A percentile compares a stretch with the other conserved stretches of the same genome.
phyloP scores from a whole-genome alignment of 2,329 filamentous ascomycete species.

The Paecilomyces dactylethromorphus region DNA sequence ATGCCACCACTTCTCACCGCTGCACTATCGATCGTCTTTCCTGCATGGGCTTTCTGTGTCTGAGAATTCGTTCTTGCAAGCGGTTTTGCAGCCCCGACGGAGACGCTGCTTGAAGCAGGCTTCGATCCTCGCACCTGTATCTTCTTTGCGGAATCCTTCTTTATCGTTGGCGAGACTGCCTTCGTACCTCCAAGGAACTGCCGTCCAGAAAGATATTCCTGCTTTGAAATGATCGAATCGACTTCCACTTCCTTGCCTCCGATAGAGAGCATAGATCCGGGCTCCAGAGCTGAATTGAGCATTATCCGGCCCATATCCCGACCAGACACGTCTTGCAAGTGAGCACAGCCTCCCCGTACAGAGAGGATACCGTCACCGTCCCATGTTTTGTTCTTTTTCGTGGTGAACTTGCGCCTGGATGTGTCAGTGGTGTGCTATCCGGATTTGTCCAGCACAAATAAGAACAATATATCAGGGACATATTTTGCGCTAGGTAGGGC shows the following conservation, averaged over 20 bases:
- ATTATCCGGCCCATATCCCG: conserved; percentile 55
- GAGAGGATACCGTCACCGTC: conserved; percentile 64
- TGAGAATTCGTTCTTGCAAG: conserved; percentile 14
- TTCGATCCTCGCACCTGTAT: neutral
- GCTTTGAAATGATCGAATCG: conserved; percentile 54
- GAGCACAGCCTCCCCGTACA: conserved; percentile 51
- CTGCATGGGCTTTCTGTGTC: conserved; percentile 20
- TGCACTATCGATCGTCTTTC: conserved; percentile 32
- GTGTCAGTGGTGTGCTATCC: neutral
- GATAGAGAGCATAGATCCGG: conserved; percentile 56
- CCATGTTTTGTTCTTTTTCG: conserved; percentile 72
- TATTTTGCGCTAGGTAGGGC: too few relatives aligned
- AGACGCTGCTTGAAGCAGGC: neutral
- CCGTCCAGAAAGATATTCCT: conserved; percentile 47
- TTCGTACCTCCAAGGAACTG: conserved; percentile 16
- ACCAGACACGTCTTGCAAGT: conserved; percentile 57
- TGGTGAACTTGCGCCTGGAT: conserved; percentile 59
- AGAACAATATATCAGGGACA: neutral
- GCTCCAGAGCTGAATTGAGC: conserved; percentile 50
- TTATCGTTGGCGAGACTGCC: conserved; percentile 12
- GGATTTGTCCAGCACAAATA: neutral
- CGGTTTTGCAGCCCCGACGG: conserved; percentile 1
- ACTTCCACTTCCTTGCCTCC: conserved; percentile 64
- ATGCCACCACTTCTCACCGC: conserved; percentile 32
- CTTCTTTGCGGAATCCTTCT: conserved; percentile 12